Base-by-base conservation (phyloP, 192 early-diverging fungal species). In the Blastocladiella britannica region DNA sequence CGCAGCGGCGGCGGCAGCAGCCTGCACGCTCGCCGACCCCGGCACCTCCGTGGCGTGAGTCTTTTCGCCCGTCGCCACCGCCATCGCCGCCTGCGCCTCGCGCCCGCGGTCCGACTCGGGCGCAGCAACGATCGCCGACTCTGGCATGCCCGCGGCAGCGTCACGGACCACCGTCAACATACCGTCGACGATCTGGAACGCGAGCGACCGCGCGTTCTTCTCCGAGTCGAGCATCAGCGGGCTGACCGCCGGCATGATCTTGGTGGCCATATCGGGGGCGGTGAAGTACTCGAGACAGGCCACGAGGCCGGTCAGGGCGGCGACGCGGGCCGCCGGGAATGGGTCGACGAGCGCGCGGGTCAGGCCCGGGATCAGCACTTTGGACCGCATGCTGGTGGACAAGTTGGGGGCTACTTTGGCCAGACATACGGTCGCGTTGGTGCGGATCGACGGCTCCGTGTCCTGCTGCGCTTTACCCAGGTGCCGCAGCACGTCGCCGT, bases 361-460 rank as follows among this genome's bases (percentile, higher is more conserved):
- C 26, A 60, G 25, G 18, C 7, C 26, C 27, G 15, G 31, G 25
- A 12, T 22, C 5, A 60, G 30, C 7, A 24, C 28, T 25, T 27
- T 28, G 1, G 31, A 52, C 70, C 76, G 57, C 71, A 85, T 83
- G 20, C 70, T 54, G 20, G 87, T 84, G 58, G 63, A 86, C 28
- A 97, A 66, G 52, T 87, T 61, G 15, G 82, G 80, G 54, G 81
- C 81, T 31, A 95, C 77, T 65, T 95, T 94, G n/a, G 88, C 91
- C 18, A 97, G 65, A 61, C 91, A 95, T 37, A 97, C 87, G 18
- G 90, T 86, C 20, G 92, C 84, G 65, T 97, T 97, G 7, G 94
- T 93, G 26, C 94, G 75, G 62, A 97, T 97, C 2, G 92, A 91
- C 1, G 94, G 88, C 59, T 96, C 92, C 24, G 81, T 74, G 66